Evolutionary conservation across 192 early-diverging fungal species (phyloP).

Genomic region (Podila epicladia): DNA sequence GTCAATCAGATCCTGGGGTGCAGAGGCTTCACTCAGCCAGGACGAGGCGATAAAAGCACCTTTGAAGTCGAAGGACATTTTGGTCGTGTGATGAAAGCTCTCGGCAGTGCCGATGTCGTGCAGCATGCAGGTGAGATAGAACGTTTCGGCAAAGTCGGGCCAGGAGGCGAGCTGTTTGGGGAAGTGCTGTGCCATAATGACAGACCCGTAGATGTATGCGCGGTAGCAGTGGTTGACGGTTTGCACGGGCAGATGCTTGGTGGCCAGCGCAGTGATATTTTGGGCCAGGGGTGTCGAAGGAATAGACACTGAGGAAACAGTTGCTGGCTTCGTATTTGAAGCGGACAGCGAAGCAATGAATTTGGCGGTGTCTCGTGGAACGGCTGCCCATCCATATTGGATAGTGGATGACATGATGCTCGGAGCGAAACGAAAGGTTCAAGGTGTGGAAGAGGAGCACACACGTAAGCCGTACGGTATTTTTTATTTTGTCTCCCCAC

Average conservation of each 20-base stretch:
- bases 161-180: constrained; percentile 5
- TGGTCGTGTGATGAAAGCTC: constrained; percentile 8
- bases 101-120: constrained; percentile 11
- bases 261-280: constrained; percentile 8
- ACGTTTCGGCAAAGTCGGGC: constrained; percentile 17
- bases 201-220: constrained; percentile 8
- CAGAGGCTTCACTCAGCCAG: constrained; percentile 12
- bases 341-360: constrained; percentile 1
- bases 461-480: too few species aligned
- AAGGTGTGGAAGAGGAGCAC: too few species aligned
- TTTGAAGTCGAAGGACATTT: constrained; percentile 17
- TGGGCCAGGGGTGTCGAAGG: constrained; percentile 7
- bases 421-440: too few species aligned
- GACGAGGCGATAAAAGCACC: constrained; percentile 11
- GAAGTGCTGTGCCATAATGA: constrained; percentile 12
- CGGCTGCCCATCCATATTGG: constrained; percentile 13
- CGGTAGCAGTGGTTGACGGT: constrained; percentile 14
- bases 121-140: constrained; percentile 10
- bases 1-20: constrained; percentile 8
- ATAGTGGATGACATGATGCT: constrained; percentile 6
- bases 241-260: constrained; percentile 8
- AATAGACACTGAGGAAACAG: constrained; percentile 7
- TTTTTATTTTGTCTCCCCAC: too few species aligned
- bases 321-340: constrained; percentile 10
- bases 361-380: constrained; percentile 12